phyloP scores from a whole-genome alignment of 1,284 basidiomycete species.

The Prillingera fragicola region DNA sequence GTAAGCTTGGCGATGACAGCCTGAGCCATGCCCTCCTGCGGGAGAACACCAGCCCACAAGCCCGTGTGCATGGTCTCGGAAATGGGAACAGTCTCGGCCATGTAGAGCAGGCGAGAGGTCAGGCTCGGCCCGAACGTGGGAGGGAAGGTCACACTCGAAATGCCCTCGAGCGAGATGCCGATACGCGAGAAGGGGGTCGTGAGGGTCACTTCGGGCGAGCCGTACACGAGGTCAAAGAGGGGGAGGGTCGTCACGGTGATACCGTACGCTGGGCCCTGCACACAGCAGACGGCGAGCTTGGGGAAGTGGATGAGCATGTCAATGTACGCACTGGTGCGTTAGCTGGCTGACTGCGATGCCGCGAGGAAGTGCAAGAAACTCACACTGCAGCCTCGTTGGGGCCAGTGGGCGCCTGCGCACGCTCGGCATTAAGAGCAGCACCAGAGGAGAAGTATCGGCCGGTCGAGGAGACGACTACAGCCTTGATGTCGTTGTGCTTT shows the following conservation, averaged over 20 bases:
- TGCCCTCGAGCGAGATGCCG: slow-evolving; percentile 18
- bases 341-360: too few relatives aligned
- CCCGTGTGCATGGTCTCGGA: slow-evolving; percentile 8
- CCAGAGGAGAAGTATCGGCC: slow-evolving; percentile 18
- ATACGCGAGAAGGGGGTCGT: slow-evolving; percentile 20
- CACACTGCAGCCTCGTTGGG: too few relatives aligned
- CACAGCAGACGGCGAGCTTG: slow-evolving; percentile 13
- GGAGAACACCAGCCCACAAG: slow-evolving; percentile 9
- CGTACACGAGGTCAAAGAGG: slow-evolving; percentile 19
- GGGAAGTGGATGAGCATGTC: slow-evolving; percentile 17
- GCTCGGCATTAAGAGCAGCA: slow-evolving; percentile 7
- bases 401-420: not conserved
- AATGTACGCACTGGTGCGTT: slow-evolving; percentile 12
- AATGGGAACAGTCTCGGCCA: slow-evolving; percentile 15
- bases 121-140: slow-evolving; percentile 13
- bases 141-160: slow-evolving; percentile 12
- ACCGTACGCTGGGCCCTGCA: slow-evolving; percentile 19
- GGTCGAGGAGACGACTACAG: slow-evolving; percentile 14
- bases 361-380: too few relatives aligned
- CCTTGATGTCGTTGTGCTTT: slow-evolving; percentile 10
- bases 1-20: slow-evolving; percentile 5
- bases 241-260: slow-evolving; percentile 18
- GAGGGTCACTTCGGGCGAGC: slow-evolving; percentile 9
- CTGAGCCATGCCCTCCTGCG: slow-evolving; percentile 6
- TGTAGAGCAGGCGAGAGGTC: slow-evolving; percentile 14